Base-by-base conservation (phyloP, 306 rosid genomes). In the Macrotyloma uniflorum region DNA sequence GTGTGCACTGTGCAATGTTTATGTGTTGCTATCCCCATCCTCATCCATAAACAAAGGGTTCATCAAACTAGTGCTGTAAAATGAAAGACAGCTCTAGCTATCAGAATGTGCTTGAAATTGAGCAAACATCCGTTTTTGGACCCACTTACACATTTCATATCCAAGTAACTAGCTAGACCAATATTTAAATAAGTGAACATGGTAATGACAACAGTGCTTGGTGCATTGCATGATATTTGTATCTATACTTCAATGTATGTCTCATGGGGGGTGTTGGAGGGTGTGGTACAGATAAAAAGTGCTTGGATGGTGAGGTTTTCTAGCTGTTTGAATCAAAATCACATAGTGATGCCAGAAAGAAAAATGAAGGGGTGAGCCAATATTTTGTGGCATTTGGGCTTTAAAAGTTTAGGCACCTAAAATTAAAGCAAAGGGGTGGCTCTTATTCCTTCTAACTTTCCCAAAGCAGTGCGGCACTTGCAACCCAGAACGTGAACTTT, bases 401-500 rank as follows among this genome's bases (percentile, higher is more conserved):
- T 74, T 47, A 42, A 51, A 72, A 55, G 55, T 62, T 58, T 62
- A 70, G 77, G 85, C 80, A 87, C 76, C 83, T 61, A 61, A 38
- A 9, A 30, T 58, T 42, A 64, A 67, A 59, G 57, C 46, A 78
- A 80, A 73, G 76, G 84, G 88, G 77, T 84, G 87, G 88, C 82
- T 80, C 19, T 40, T 74, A 67, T 86, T 68, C 74, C 46, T 84
- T 61, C 71, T 49, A 45, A 77, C 83, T 84, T 69, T 83, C 70
- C 80, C 78, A 78, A 77, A 69, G 84, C 30, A 83, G 87, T 79
- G 84, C 75, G 84, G 81, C 84, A 79, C 70, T 64, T 46, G 46
- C 46, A 63, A 72, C 62, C 30, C 13, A 4, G 86, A 83, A 82
- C 89, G 87, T 87, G 87, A 89, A 82, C 81, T 20, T 61, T 18